Evolutionary conservation across 2,329 filamentous ascomycete species (phyloP), one percentile per base, ranked within the genome.

Genomic region (Byssochlamys sp.): DNA sequence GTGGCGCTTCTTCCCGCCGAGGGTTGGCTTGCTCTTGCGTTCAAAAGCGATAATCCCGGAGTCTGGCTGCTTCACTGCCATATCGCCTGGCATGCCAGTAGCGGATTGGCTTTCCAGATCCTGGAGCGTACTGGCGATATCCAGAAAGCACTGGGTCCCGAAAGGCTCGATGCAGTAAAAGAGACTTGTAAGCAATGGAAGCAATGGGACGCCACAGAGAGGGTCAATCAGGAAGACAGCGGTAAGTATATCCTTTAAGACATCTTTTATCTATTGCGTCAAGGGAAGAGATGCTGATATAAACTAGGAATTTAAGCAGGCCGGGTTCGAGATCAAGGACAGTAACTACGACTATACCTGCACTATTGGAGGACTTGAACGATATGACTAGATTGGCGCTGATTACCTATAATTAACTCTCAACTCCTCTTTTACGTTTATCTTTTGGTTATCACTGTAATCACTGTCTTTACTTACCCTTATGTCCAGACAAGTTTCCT

Each of bases 11-110:
- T 77, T 27, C 68, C 68, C 1, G 63, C 64, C 0, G 63, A 59
- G 52, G 74, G 75, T 0, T 75, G 71, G 64, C 59, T 77, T 49
- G 70, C 74, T 9, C 53, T 77, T 19, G 75, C 74, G 19, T 76
- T 75, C 60, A 62, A 68, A 57, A 71, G 69, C 27, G 71, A 77
- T 57, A 78, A 78, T 58, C 74, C 75, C 0, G 75, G 75, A 4
- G 68, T 73, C 1, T 77, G 75, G 75, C 62, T 75, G 12, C 65
- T 75, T 63, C 73, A 77, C 58, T 76, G 74, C 57, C 74, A 76
- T 63, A 74, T 76, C 57, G 72, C 62, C 14, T 68, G 63, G 60
- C 67, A 69, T 59, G 56, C 62, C 2, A 49, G 55, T 9, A 59
- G 62, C 25, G 67, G 67, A 1, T 55, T 69, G 14, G 67, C 61